Conservation (phyloP, 257 asterid species). For the Solanum appendiculatum region DNA sequence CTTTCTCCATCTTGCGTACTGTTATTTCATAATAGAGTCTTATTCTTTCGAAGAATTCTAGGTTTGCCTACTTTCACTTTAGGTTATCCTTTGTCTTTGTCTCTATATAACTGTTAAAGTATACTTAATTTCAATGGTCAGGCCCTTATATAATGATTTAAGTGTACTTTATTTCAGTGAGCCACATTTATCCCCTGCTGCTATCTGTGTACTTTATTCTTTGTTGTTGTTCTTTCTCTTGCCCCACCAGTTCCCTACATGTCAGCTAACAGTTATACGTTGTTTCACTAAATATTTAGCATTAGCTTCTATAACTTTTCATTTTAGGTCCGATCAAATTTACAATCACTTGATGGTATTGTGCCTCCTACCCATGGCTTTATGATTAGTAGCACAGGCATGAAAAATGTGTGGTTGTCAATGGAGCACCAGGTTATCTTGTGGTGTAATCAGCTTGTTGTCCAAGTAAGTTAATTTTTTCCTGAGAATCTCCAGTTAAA, state of each 20-base stretch:
- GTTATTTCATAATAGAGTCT: not conserved
- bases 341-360: constrained; percentile 85
- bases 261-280: not conserved
- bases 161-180: not conserved
- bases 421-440: constrained; percentile 99
- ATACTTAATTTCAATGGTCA: not conserved
- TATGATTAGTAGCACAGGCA: constrained; percentile 74
- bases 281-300: not conserved
- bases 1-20: not conserved
- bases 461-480: constrained; percentile 54
- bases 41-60: not conserved
- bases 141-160: not conserved
- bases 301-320: not conserved
- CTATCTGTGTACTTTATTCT: not conserved
- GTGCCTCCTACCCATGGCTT: constrained; percentile 94
- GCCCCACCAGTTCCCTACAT: not conserved
- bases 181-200: not conserved
- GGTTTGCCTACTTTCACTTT: not conserved
- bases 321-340: constrained; percentile 75
- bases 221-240: not conserved
- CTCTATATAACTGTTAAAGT: not conserved
- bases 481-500: not conserved
- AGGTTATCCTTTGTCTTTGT: not conserved
- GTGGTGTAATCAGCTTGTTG: constrained; percentile 82
- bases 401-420: constrained; percentile 90